Base-by-base conservation (phyloP, 2,329 filamentous ascomycete genomes). In the Fusarium nanum region DNA sequence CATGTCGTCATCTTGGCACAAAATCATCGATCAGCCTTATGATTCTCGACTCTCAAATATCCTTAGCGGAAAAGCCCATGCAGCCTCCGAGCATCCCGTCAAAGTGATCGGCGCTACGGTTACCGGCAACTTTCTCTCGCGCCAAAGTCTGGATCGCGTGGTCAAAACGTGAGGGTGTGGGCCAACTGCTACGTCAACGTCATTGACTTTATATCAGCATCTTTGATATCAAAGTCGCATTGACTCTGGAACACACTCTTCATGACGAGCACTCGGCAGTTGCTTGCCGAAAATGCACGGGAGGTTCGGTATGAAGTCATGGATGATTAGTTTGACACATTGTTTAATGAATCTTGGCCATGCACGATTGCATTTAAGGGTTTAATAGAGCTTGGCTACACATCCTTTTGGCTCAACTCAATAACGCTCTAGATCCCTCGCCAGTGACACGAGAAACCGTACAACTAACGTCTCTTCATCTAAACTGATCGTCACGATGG, bases 201-300 rank as follows among this genome's bases (percentile, higher is more conserved):
- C 63, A 66, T 66, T 40, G 61, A 61, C 61, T 65, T 16, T 7
- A 47, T 22, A 28, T 22, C 30, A 6, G 14, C 55, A 54, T 66
- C 37, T n/a, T 40, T 12, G 7, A 40, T 11, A 16, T 10, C 37
- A 9, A 27, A n/a, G 49, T 53, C 18, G 34, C 32, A 53, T 53
- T 27, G 14, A 22, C 22, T n/a, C 11, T 53, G 18, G 12, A 42
- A 22, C 2, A 53, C 9, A 16, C 2, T 2, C 2, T 10, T 20
- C 7, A 66, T 65, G 63, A 66, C 61, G 56, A 49, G 20, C 61
- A 62, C 57, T 61, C 63, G 61, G 63, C 61, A 66, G 10, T 14
- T 45, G 20, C 6, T 41, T 60, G 40, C 61, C 63, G 55, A 41
- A 1, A 14, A 4, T 1, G 8, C 2, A 41, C 48, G 47, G 42